These are phyloP conservation scores for Dryadomyces quercus-mongolicae DNA, from an alignment of 2,329 filamentous ascomycete species.

Conservation along the genomic window DNA sequence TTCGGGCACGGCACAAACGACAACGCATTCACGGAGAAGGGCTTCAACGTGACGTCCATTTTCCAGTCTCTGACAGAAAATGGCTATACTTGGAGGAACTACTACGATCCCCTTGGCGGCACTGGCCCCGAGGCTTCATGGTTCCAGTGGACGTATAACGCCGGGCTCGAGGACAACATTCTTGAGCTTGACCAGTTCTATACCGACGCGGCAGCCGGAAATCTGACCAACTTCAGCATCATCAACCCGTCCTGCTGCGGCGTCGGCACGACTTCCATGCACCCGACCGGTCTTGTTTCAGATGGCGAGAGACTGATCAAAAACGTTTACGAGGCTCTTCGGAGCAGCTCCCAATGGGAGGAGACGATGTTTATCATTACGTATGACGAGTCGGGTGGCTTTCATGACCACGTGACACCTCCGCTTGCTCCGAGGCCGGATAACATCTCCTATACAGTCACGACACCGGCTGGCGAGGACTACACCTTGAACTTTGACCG, in stretches of 20 bases:
- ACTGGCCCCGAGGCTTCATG: constrained; percentile 28
- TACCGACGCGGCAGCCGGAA: constrained; percentile 28
- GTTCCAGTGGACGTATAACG: constrained; percentile 27
- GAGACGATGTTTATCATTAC: constrained; percentile 33
- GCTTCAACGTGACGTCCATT: constrained; percentile 20
- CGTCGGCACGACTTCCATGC: constrained; percentile 29
- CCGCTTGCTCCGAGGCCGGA: constrained; percentile 27
- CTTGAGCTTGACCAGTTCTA: constrained; percentile 26
- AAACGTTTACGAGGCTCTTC: constrained; percentile 30
- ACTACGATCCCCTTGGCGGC: constrained; percentile 21
- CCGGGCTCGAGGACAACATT: constrained; percentile 20
- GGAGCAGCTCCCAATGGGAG: constrained; percentile 31
- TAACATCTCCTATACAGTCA: constrained; percentile 22
- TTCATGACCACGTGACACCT: constrained; percentile 32
- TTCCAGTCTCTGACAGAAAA: constrained; percentile 29
- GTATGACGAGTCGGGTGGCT: constrained; percentile 34
- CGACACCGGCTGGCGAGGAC: constrained; percentile 20
- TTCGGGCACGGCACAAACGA: constrained; percentile 20
- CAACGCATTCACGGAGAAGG: constrained; percentile 14
- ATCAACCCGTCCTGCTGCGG: constrained; percentile 38
- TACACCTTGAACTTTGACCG: constrained; percentile 27
- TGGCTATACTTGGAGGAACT: constrained; percentile 32
- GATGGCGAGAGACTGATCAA: constrained; percentile 32
- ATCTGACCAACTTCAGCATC: constrained; percentile 31
- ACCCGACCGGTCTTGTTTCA: constrained; percentile 29